Percentiles rank a stretch among this genome's conserved stretches.
These are phyloP conservation scores for Nigrospora oryzae DNA, from an alignment of 2,329 filamentous ascomycete species.

Conservation along the genomic window DNA sequence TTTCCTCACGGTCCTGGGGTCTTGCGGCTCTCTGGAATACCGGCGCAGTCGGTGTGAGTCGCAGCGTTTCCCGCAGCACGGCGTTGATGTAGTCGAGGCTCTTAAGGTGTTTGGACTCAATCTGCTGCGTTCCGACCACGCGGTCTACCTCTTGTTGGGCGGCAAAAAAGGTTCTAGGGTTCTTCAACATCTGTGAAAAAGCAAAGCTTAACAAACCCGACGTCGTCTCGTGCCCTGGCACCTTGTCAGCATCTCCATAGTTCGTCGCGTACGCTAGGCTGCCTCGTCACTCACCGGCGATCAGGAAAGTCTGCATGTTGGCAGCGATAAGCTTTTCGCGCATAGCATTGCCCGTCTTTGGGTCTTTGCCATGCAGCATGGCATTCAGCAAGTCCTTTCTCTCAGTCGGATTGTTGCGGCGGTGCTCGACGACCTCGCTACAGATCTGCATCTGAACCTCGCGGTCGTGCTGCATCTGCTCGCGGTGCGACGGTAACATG, in stretches of 20 bases:
- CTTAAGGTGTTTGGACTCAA: constrained; percentile 52
- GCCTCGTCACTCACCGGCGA: constrained; percentile 27
- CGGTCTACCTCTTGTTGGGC: constrained; percentile 61
- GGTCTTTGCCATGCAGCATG: constrained; percentile 42
- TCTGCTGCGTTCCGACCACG: constrained; percentile 49
- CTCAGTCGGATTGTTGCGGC: constrained; percentile 30
- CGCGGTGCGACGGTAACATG: constrained; percentile 12
- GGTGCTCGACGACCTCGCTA: constrained; percentile 34
- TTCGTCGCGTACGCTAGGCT: neutral
- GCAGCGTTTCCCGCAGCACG: constrained; percentile 44
- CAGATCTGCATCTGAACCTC: constrained; percentile 31
- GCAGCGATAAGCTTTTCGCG: constrained; percentile 35
- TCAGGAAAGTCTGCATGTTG: constrained; percentile 45
- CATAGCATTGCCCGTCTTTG: constrained; percentile 38
- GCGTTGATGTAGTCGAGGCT: constrained; percentile 60
- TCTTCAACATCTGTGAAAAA: constrained; percentile 56
- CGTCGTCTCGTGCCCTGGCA: constrained; percentile 66
- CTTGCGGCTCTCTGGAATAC: constrained; percentile 22
- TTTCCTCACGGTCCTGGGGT: constrained; percentile 54
- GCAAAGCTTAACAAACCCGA: constrained; percentile 58
- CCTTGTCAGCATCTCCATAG: constrained; percentile 1
- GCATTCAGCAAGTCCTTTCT: constrained; percentile 43
- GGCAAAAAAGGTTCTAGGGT: constrained; percentile 49
- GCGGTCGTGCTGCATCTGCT: constrained; percentile 20
- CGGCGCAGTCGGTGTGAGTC: constrained; percentile 40